Conservation (phyloP, 2,329 filamentous ascomycete species). For the Aspergillus neotritici region DNA sequence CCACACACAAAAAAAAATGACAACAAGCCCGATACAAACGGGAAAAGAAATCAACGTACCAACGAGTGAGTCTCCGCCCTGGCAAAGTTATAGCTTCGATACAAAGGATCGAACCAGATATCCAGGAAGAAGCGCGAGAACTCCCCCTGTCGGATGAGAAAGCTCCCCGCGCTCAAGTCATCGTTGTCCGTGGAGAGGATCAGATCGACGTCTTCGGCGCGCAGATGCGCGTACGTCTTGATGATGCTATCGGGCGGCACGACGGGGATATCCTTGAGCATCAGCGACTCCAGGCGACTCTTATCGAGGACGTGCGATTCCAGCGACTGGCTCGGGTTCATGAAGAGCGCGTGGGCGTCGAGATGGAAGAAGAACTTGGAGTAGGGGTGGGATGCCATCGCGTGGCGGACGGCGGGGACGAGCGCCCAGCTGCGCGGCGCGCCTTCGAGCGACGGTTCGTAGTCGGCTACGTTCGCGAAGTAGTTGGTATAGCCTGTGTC, state of each 20-base stretch:
- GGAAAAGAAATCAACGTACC: conserved; percentile 48
- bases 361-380: conserved; percentile 82
- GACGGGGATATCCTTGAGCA: conserved; percentile 79
- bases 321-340: conserved; percentile 68
- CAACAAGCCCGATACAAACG: background rate
- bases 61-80: conserved; percentile 89
- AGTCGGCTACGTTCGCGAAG: conserved; percentile 70
- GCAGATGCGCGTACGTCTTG: conserved; percentile 82
- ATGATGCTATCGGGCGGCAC: conserved; percentile 97
- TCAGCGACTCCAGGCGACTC: conserved; percentile 63
- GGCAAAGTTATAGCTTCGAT: conserved; percentile 90
- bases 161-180: conserved; percentile 69
- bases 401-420: conserved; percentile 82
- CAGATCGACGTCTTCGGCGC: conserved; percentile 70
- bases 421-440: conserved; percentile 52
- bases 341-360: conserved; percentile 78
- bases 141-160: conserved; percentile 74
- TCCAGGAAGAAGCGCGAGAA: conserved; percentile 93
- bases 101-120: conserved; percentile 93
- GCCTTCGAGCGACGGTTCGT: conserved; percentile 46
- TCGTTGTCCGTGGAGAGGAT: conserved; percentile 79
- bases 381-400: conserved; percentile 72
- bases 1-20: background rate
- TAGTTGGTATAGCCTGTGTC: conserved; percentile 74
- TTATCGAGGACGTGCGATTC: conserved; percentile 65